Base-by-base conservation (phyloP, 805 yeast genomes). In the Suhomyces faveliae region DNA sequence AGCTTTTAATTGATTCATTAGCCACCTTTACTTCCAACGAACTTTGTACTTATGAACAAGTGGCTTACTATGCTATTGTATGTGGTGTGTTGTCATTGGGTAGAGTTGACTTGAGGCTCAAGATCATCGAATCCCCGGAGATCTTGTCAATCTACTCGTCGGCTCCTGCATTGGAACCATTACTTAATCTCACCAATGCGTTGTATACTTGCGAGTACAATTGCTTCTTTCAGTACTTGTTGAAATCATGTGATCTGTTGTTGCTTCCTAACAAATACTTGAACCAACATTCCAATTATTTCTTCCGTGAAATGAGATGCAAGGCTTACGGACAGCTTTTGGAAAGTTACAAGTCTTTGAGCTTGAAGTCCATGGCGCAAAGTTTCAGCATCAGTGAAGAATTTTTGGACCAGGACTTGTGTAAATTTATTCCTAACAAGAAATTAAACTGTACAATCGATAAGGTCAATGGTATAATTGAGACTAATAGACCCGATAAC, bases 21-120 rank as follows among this genome's bases (percentile, higher is more conserved):
- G 90, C 98, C 8, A 94, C 99, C 2, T 94, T 94, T 70, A 92
- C 98, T 1, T 88, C 96, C 12, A 84, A 89, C 2, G 99, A 94
- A 66, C 73, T 94, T 52, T 80, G 96, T 46, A 79, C 89, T 3
- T 94, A 94, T 70, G 96, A 89, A 61, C 86, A 88, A 62, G 85
- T 94, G 52, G 97, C 95, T 2, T 85, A 83, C 45, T 91, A 86
- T 60, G 91, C 97, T 3, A 80, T 90, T 27, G 79, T 91, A 12
- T 81, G 95, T n/a, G 98, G 98, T 35, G 84, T 89, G 1, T 77
- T 92, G 50, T 71, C 92, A 1, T 77, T 94, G 52, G 87, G 81
- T 55, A 83, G 99, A 62, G 88, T 84, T 10, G 94, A 89, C 53
- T 73, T 94, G 58, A 94, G 92, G 68, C 73, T 75, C 35, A 88